These are phyloP conservation scores for Paspalum notatum DNA, from an alignment of 176 grass and related monocot genomes.

Conservation along the genomic window DNA sequence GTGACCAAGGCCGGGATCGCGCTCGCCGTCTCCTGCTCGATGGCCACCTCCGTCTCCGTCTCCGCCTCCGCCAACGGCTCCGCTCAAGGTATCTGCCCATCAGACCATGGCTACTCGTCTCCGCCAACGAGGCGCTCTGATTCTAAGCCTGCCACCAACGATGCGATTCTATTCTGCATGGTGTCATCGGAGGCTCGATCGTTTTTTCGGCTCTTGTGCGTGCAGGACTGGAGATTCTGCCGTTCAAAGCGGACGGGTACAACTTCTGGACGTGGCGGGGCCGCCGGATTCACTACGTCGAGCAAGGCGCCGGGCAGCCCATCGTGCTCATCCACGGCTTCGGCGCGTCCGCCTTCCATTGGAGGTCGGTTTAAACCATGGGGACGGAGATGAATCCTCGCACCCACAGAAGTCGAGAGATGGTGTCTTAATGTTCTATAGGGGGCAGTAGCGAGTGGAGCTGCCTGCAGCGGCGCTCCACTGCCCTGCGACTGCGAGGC, in stretches of 20 bases:
- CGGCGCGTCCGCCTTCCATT: conserved; percentile 94
- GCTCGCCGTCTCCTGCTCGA: conserved; percentile 70
- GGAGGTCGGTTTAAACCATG: conserved; percentile 56
- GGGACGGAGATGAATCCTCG: background rate
- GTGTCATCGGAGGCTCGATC: background rate
- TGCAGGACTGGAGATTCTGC: conserved; percentile 72
- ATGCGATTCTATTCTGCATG: background rate
- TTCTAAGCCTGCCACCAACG: background rate
- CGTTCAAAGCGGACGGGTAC: conserved; percentile 89
- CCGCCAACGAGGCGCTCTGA: background rate
- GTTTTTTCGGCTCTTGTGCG: background rate
- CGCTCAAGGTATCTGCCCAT: conserved; percentile 37
- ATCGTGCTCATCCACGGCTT: conserved; percentile 94
- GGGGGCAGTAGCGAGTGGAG: background rate
- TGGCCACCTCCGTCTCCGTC: conserved; percentile 37
- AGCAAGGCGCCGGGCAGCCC: conserved; percentile 70
- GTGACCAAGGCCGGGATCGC: conserved; percentile 64
- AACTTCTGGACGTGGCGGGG: conserved; percentile 96
- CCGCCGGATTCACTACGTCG: conserved; percentile 84
- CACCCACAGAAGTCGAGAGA: background rate
- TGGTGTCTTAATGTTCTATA: background rate
- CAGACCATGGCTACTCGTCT: background rate
- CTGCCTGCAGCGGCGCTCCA: background rate
- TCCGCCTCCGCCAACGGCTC: conserved; percentile 32
- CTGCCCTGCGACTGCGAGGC: no score